These are phyloP conservation scores for Pyricularia pennisetigena DNA, from an alignment of 2,329 filamentous ascomycete species.

Conservation along the genomic window DNA sequence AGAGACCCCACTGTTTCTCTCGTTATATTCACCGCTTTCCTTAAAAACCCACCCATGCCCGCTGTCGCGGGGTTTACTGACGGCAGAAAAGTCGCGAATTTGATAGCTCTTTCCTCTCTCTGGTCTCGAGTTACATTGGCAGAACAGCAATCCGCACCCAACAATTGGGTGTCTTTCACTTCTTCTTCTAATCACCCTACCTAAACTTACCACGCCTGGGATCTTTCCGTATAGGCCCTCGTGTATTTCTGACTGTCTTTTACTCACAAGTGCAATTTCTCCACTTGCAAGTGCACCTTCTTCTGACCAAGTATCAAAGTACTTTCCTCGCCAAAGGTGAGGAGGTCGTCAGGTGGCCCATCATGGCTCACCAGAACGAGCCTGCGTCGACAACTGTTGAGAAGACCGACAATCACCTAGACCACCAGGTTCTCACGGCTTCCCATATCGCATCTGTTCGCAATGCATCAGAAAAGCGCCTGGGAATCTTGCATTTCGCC, in stretches of 20 bases:
- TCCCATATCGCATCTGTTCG: slow-evolving; percentile 18
- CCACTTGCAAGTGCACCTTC: no score
- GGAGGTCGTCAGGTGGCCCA: background rate
- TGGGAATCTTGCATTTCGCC: slow-evolving; percentile 32
- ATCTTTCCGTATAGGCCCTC: background rate
- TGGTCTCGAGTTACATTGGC: background rate
- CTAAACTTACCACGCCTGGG: background rate
- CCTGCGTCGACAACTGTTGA: background rate
- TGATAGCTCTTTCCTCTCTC: background rate
- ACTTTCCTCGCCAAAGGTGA: background rate
- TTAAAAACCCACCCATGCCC: background rate
- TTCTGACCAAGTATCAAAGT: background rate
- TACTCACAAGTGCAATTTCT: no score
- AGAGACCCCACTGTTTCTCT: background rate
- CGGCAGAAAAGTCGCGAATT: background rate
- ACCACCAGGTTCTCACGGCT: slow-evolving; percentile 1
- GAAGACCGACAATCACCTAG: background rate
- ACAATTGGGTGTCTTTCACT: background rate
- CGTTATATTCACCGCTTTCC: background rate
- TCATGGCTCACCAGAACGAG: background rate
- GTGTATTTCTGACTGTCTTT: background rate
- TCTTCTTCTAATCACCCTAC: background rate
- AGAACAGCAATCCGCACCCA: background rate
- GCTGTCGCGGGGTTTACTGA: background rate
- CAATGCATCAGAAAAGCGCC: slow-evolving; percentile 19